These are phyloP conservation scores for Podospora pseudoanserina DNA, from an alignment of 495 filamentous ascomycete species.

Conservation along the genomic window DNA sequence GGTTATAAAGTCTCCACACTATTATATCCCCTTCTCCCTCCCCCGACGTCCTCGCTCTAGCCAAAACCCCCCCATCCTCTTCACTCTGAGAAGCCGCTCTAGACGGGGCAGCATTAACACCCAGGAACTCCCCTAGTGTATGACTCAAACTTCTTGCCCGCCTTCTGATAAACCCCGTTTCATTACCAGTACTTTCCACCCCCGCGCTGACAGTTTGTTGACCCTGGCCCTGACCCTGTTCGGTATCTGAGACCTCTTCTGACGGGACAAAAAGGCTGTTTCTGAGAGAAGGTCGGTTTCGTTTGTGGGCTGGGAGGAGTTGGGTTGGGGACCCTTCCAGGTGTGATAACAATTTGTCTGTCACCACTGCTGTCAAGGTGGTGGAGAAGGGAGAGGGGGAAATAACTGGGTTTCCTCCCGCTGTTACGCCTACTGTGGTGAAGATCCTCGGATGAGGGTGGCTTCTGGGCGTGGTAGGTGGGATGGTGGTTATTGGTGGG, in stretches of 20 bases:
- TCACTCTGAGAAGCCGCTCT: not conserved
- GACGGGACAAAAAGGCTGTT: slow-evolving; percentile 43
- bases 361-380: slow-evolving; percentile 45
- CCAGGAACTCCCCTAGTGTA: slow-evolving; percentile 46
- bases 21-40: not conserved
- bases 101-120: slow-evolving; percentile 7
- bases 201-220: slow-evolving; percentile 7
- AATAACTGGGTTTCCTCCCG: slow-evolving; percentile 35
- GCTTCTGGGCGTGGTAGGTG: slow-evolving; percentile 8
- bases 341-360: slow-evolving; percentile 40
- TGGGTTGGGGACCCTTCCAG: slow-evolving; percentile 20
- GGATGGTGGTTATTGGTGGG: slow-evolving; percentile 14
- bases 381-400: slow-evolving; percentile 48
- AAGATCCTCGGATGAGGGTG: slow-evolving; percentile 13
- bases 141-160: slow-evolving; percentile 50
- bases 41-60: not conserved
- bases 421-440: slow-evolving; percentile 8
- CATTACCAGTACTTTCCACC: slow-evolving; percentile 2
- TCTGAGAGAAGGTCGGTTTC: slow-evolving; percentile 35
- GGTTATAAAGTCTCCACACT: not conserved
- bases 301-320: not conserved
- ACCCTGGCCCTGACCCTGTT: slow-evolving; percentile 5
- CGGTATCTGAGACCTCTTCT: slow-evolving; percentile 27
- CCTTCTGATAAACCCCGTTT: slow-evolving; percentile 26
- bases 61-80: not conserved